phyloP scores from a whole-genome alignment of 2,329 filamentous ascomycete species.

The Aphanocladium album region DNA sequence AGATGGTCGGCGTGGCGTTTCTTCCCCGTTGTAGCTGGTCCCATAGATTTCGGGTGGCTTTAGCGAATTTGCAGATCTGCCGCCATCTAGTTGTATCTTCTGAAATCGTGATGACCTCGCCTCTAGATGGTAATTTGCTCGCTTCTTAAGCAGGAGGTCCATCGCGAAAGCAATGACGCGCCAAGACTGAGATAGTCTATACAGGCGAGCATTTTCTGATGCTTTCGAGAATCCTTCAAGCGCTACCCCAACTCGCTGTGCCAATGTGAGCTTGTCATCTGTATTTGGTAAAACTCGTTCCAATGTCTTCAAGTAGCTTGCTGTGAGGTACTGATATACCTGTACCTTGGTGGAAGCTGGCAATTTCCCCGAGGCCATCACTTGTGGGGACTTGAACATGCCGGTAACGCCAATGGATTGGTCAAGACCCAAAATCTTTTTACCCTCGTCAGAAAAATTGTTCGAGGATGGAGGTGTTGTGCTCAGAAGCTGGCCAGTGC shows the following conservation, averaged over 20 bases:
- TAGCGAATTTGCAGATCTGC: slow-evolving; percentile 22
- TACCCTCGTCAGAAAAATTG: slow-evolving; percentile 25
- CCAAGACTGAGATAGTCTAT: slow-evolving; percentile 61
- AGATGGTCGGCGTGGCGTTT: slow-evolving; percentile 31
- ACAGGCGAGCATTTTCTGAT: slow-evolving; percentile 53
- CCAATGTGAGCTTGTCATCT: slow-evolving; percentile 33
- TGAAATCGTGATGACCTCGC: slow-evolving; percentile 38
- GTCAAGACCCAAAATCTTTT: slow-evolving; percentile 48
- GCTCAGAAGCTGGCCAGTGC: slow-evolving; percentile 42
- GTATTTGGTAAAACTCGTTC: slow-evolving; percentile 41
- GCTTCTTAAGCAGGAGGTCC: slow-evolving; percentile 46
- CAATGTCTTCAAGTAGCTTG: slow-evolving; percentile 52
- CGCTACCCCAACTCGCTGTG: slow-evolving; percentile 44
- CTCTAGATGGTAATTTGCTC: slow-evolving; percentile 55
- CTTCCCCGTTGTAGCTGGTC: slow-evolving; percentile 28
- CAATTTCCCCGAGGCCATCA: slow-evolving; percentile 56
- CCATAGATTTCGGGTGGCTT: slow-evolving; percentile 23
- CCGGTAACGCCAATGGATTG: slow-evolving; percentile 55
- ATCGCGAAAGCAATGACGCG: slow-evolving; percentile 54
- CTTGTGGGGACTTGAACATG: slow-evolving; percentile 53
- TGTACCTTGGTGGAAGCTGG: slow-evolving; percentile 47
- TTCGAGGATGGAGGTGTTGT: slow-evolving; percentile 44
- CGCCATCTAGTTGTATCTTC: slow-evolving; percentile 27
- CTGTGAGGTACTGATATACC: slow-evolving; percentile 52
- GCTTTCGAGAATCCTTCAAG: slow-evolving; percentile 53